Base-by-base conservation (phyloP, 2,329 filamentous ascomycete species). In the Ophiostoma ips region DNA sequence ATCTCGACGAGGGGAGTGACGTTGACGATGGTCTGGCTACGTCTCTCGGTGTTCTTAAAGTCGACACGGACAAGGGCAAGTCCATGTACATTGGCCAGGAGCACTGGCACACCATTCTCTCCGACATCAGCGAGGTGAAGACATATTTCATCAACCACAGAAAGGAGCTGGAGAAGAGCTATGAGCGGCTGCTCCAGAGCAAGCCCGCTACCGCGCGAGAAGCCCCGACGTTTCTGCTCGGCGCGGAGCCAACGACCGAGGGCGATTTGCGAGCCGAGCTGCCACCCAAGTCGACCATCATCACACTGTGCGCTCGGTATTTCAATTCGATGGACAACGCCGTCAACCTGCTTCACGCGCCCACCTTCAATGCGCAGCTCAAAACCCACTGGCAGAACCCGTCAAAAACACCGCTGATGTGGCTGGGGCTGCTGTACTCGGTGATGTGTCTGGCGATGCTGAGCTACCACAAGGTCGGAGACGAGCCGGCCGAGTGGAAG, bases 111-210 rank as follows among this genome's bases (percentile, higher is more conserved):
- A 79, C 82, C 36, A 78, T 94, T 49, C 68, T 94, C 50, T 73
- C 79, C 57, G 85, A 89, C 64, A 92, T 98, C 55, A 74, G 86
- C 10, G 92, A 98, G 68, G 90, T 98, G 24, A 94, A 90, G 62
- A 89, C 83, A 58, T 95, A 92, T 67, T 96, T 94, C 60, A 68
- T 69, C 16, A 79, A 75, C 34, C 87, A 95, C 66, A 94, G 92
- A 64, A 89, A 92, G 61, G 88, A 95, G 56, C 74, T 90, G 53
- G 87, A 94, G 61, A 81, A 81, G 52, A 88, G 89, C 58, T 80
- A 87, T 58, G 80, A 85, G 58, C 83, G 80, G 58, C 80, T 94
- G 48, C 76, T 82, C 62, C 77, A 78, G 41, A 78, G 78, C 36
- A 87, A 84, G 58, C 73, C 81, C 15, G 68, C 68, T 28, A 68